Conservation (phyloP, 352 stramenopile genomes). For the Phytophthora europaea region DNA sequence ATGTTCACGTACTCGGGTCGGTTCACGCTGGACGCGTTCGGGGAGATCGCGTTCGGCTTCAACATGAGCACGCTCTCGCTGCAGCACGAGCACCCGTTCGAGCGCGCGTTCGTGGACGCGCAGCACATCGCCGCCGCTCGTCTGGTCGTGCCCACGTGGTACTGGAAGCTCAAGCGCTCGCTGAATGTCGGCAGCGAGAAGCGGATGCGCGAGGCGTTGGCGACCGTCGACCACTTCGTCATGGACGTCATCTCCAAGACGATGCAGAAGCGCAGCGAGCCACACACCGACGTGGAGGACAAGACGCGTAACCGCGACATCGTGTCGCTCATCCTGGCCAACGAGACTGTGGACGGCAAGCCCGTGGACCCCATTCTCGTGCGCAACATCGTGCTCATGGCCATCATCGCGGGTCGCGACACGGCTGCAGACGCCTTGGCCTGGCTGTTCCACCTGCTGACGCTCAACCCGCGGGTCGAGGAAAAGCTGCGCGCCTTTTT, state of each 20-base stretch:
- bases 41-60: conserved; percentile 48
- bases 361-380: conserved; percentile 44
- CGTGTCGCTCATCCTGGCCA: conserved; percentile 43
- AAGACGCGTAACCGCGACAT: conserved; percentile 29
- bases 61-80: conserved; percentile 37
- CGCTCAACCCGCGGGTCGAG: conserved; percentile 52
- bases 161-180: conserved; percentile 51
- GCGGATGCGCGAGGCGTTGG: not conserved
- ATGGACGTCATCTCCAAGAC: conserved; percentile 45
- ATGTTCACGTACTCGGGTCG: conserved; percentile 30
- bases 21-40: conserved; percentile 50
- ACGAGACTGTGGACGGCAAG: conserved; percentile 35
- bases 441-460: conserved; percentile 57
- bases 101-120: conserved; percentile 38
- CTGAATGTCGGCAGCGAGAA: conserved; percentile 42
- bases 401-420: conserved; percentile 75
- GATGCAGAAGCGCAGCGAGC: conserved; percentile 19
- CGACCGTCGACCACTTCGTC: conserved; percentile 25
- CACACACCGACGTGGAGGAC: not conserved
- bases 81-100: conserved; percentile 41
- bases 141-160: conserved; percentile 32
- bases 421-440: conserved; percentile 52
- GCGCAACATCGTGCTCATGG: conserved; percentile 71
- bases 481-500: conserved; percentile 43
- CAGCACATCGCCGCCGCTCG: conserved; percentile 33